Evolutionary conservation across 2,329 filamentous ascomycete genomes (phyloP).

Genomic region (Pseudopithomyces chartarum): DNA sequence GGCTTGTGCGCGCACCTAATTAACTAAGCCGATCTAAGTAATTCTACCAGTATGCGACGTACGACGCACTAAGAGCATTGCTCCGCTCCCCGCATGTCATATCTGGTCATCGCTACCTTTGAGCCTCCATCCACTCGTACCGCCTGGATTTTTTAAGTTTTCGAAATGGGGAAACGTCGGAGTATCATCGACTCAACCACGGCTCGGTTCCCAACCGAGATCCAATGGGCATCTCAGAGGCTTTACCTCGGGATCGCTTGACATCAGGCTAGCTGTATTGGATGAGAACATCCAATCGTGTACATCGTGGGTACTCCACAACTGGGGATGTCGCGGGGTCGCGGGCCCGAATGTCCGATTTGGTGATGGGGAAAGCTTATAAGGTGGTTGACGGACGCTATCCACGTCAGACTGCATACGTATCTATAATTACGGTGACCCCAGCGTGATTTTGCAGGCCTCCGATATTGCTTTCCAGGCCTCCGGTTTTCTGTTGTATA

Average conservation of each 20-base stretch:
- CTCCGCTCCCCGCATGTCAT: background rate
- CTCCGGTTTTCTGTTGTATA: background rate
- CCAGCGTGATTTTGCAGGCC: too few species aligned
- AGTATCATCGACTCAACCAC: constrained; percentile 1
- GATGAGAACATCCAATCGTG: background rate
- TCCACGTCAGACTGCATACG: background rate
- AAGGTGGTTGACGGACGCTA: background rate
- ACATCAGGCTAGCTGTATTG: background rate
- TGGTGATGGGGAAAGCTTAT: background rate
- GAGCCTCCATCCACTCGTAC: background rate
- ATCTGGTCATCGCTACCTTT: background rate
- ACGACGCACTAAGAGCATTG: background rate
- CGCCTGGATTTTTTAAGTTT: background rate
- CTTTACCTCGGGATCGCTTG: constrained; percentile 9
- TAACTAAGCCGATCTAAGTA: background rate
- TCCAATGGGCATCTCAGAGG: constrained; percentile 1
- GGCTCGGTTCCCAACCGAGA: background rate
- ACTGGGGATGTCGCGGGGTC: background rate
- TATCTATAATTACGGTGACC: background rate
- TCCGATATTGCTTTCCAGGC: background rate
- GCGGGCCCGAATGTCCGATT: background rate
- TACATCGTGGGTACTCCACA: constrained; percentile 1
- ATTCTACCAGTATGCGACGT: background rate
- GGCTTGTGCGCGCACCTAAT: background rate
- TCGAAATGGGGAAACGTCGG: constrained; percentile 11